Conservation (phyloP, 2,329 filamentous ascomycete species). For the Colletotrichum liaoningense region DNA sequence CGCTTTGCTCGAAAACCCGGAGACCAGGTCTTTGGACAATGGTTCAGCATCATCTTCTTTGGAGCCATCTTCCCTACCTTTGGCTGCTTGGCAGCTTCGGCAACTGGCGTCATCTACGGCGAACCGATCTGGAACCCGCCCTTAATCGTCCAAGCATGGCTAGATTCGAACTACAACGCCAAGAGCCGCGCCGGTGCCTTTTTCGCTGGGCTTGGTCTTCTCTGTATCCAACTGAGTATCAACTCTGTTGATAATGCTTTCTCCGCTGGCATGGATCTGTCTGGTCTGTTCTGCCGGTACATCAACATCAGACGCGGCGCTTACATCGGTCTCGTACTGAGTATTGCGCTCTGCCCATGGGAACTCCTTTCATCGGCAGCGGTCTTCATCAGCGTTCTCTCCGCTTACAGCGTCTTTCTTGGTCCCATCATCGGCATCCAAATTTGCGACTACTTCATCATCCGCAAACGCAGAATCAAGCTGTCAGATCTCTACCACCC, state of each 20-base stretch:
- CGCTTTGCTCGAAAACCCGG: conserved; percentile 53
- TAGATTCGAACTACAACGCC: conserved; percentile 18
- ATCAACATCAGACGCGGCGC: conserved; percentile 67
- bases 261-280: conserved; percentile 65
- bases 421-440: conserved; percentile 53
- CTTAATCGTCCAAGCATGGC: conserved; percentile 29
- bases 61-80: conserved; percentile 51
- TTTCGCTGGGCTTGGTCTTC: conserved; percentile 36
- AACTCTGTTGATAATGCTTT: conserved; percentile 38
- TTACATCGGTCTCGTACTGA: conserved; percentile 58
- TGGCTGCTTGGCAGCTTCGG: conserved; percentile 48
- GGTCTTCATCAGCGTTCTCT: conserved; percentile 49
- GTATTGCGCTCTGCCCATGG: conserved; percentile 61
- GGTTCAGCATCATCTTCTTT: conserved; percentile 50
- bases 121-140: conserved; percentile 55
- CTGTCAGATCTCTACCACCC: conserved; percentile 50
- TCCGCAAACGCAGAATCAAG: conserved; percentile 47
- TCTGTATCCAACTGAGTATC: conserved; percentile 34
- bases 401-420: conserved; percentile 50
- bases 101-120: conserved; percentile 44
- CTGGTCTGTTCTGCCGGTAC: conserved; percentile 61
- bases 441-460: conserved; percentile 48
- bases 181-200: conserved; percentile 33
- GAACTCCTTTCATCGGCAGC: conserved; percentile 56
- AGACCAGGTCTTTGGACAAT: conserved; percentile 54